A percentile compares a stretch with the other conserved stretches of the same genome.
Evolutionary conservation across 2,329 filamentous ascomycete genomes (phyloP).

Genomic region (Parastagonospora nodorum): DNA sequence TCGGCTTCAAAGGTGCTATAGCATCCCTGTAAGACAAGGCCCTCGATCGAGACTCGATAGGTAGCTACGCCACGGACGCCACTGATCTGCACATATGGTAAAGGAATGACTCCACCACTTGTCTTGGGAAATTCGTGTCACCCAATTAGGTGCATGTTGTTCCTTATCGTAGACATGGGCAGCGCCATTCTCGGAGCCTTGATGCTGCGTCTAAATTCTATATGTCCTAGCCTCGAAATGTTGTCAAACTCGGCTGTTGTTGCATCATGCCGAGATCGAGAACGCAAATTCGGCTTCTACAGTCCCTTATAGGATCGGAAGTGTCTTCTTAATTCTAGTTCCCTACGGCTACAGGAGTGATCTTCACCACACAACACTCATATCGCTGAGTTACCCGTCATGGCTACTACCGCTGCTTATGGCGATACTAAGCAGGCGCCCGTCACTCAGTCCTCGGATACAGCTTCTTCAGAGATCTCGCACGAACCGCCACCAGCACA

Average conservation of each 20-base stretch:
- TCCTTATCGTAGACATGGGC: slow-evolving; percentile 8
- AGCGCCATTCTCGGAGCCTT: slow-evolving; percentile 1
- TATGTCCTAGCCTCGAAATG: slow-evolving; percentile 11
- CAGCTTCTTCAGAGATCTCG: slow-evolving; percentile 17
- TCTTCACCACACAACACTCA: slow-evolving; percentile 10
- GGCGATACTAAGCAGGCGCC: slow-evolving; percentile 21
- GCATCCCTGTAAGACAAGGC: too few species aligned
- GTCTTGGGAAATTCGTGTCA: too few species aligned
- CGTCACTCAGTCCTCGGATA: slow-evolving; percentile 15
- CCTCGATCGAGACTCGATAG: too few species aligned
- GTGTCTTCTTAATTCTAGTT: slow-evolving; percentile 9
- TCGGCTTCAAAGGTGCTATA: too few species aligned
- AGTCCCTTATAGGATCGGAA: slow-evolving; percentile 21
- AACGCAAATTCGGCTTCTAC: slow-evolving; percentile 7
- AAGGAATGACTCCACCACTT: background rate
- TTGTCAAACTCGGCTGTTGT: slow-evolving; percentile 20
- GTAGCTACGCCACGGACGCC: too few species aligned
- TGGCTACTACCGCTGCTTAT: slow-evolving; percentile 12
- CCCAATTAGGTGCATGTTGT: too few species aligned
- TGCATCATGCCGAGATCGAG: slow-evolving; percentile 23
- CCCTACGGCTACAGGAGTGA: slow-evolving; percentile 7
- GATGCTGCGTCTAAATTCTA: slow-evolving; percentile 10
- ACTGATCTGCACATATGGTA: background rate
- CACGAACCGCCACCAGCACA: slow-evolving; percentile 7
- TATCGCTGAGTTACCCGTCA: slow-evolving; percentile 5